Conservation (phyloP, 2,329 filamentous ascomycete genomes). For the Cucurbitaria berberidis region DNA sequence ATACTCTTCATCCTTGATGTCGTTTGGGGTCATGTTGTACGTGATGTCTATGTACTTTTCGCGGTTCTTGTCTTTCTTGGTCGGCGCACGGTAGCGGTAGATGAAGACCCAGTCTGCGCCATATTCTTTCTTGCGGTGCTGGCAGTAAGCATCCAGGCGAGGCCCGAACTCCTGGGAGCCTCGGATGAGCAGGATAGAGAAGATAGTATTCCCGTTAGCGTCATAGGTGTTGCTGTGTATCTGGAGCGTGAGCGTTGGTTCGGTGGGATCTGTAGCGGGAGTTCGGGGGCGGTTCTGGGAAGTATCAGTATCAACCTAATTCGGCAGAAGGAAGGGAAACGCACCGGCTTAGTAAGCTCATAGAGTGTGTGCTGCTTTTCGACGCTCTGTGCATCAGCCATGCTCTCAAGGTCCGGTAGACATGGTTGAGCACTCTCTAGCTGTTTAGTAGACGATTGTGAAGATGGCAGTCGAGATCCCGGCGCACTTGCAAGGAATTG, state of each 20-base stretch:
- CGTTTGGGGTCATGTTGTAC: constrained; percentile 17
- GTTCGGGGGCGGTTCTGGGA: background rate
- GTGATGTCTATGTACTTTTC: constrained; percentile 9
- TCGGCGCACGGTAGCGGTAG: constrained; percentile 9
- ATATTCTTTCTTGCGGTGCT: constrained; percentile 14
- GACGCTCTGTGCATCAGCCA: background rate
- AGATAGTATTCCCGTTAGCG: constrained; percentile 8
- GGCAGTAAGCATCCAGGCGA: constrained; percentile 18
- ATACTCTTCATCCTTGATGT: constrained; percentile 9
- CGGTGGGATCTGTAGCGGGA: background rate
- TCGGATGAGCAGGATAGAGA: constrained; percentile 19
- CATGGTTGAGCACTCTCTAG: too few species aligned
- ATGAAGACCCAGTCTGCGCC: constrained; percentile 18
- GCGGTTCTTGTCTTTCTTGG: background rate
- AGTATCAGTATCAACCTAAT: background rate
- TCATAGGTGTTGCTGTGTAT: constrained; percentile 23
- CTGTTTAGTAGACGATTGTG: background rate
- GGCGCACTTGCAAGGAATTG: constrained; percentile 4
- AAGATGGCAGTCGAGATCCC: constrained; percentile 7
- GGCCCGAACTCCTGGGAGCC: constrained; percentile 16
- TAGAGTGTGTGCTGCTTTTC: background rate
- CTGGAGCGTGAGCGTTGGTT: constrained; percentile 4
- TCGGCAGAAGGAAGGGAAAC: background rate
- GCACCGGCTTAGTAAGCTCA: background rate
- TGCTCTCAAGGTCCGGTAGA: background rate